Evolutionary conservation across 225 moss, liverwort and hornwort genomes (phyloP).

Genomic region (Anthoceros angustus): DNA sequence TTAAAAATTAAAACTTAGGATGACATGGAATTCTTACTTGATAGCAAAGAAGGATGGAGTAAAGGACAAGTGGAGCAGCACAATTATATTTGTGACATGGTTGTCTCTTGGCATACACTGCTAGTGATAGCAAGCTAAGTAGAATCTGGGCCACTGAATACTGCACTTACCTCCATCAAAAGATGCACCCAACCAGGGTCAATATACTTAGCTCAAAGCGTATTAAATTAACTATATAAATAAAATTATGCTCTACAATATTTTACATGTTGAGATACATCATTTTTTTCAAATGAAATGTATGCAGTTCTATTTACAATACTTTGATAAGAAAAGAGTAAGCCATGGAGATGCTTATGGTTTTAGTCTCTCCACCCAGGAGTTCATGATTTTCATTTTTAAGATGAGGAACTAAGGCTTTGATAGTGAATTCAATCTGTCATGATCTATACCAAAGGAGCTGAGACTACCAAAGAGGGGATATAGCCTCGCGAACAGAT

Average conservation of each 20-base stretch:
- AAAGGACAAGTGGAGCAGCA: slow-evolving; percentile 41
- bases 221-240: too few species aligned
- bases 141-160: slow-evolving; percentile 38
- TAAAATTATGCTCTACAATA: background rate
- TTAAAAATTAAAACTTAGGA: background rate
- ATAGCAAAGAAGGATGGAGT: slow-evolving; percentile 51
- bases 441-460: background rate
- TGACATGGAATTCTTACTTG: slow-evolving; percentile 18
- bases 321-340: too few species aligned
- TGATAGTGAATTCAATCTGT: background rate
- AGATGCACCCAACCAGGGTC: slow-evolving; percentile 1
- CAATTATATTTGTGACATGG: slow-evolving; percentile 36
- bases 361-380: too few species aligned
- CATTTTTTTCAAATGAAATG: too few species aligned
- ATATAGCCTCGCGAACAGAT: slow-evolving; percentile 48
- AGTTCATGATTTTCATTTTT: too few species aligned
- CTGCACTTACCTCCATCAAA: slow-evolving; percentile 13
- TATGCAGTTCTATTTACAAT: too few species aligned
- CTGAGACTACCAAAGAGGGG: slow-evolving; percentile 28
- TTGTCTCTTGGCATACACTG: slow-evolving; percentile 42
- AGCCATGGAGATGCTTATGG: too few species aligned
- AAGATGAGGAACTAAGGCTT: too few species aligned
- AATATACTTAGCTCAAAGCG: too few species aligned
- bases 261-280: background rate
- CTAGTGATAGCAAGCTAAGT: slow-evolving; percentile 42